These are phyloP conservation scores for Peronospora destructor DNA, from an alignment of 352 stramenopile species.

Conservation along the genomic window DNA sequence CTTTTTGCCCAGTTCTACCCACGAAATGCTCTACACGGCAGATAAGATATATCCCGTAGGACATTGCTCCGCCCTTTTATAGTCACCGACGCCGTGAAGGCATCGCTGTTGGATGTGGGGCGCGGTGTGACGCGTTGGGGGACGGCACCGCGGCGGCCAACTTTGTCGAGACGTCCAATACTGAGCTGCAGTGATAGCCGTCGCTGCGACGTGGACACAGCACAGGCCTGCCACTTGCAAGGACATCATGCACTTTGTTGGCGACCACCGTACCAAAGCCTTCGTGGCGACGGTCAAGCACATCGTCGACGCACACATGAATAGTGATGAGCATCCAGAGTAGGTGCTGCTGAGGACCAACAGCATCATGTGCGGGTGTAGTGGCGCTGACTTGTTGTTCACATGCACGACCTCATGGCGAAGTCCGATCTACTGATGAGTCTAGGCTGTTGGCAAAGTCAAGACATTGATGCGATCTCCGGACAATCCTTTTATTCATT, in stretches of 20 bases:
- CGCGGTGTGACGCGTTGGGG: constrained; percentile 33
- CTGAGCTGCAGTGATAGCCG: constrained; percentile 5
- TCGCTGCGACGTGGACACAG: constrained; percentile 58
- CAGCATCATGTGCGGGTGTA: constrained; percentile 64
- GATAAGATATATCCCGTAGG: neutral
- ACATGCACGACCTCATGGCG: constrained; percentile 59
- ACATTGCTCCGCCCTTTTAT: constrained; percentile 4
- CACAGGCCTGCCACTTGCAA: constrained; percentile 67
- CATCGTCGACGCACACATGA: constrained; percentile 46
- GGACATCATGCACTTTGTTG: constrained; percentile 66
- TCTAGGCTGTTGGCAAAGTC: neutral
- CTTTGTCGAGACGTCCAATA: constrained; percentile 43
- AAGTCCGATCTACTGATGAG: constrained; percentile 45
- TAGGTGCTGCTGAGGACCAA: constrained; percentile 44
- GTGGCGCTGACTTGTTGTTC: constrained; percentile 71
- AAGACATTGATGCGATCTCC: neutral
- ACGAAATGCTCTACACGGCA: neutral
- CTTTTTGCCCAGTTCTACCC: constrained; percentile 3
- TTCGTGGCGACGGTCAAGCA: constrained; percentile 72
- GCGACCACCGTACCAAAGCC: constrained; percentile 59
- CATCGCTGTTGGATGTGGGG: constrained; percentile 34
- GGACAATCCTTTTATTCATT: neutral
- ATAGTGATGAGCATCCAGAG: constrained; percentile 28
- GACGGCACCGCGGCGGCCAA: constrained; percentile 38
- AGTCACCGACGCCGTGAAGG: neutral